A percentile compares a stretch with the other conserved stretches of the same genome.
These are phyloP conservation scores for Paecilomyces variotii DNA, from an alignment of 2,329 filamentous ascomycete genomes.

Conservation along the genomic window DNA sequence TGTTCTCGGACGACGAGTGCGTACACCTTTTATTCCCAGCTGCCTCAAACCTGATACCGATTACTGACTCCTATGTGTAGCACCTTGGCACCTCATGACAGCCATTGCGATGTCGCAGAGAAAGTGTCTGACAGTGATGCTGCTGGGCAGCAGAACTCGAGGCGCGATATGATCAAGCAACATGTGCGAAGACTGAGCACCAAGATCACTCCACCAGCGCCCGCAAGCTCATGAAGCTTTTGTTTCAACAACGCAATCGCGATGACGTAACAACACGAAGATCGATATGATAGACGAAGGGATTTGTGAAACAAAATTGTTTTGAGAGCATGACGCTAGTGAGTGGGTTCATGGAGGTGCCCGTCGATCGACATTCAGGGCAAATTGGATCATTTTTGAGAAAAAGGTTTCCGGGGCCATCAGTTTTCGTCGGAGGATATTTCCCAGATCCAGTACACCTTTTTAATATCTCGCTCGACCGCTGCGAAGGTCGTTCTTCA, in stretches of 20 bases:
- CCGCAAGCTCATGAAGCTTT: conserved; percentile 10
- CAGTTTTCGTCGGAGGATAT: conserved; percentile 8
- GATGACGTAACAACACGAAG: not conserved
- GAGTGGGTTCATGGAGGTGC: not conserved
- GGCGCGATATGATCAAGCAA: conserved; percentile 11
- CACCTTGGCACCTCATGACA: conserved; percentile 25
- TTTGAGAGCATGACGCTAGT: not conserved
- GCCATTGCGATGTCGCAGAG: conserved; percentile 11
- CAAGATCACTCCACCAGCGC: conserved; percentile 13
- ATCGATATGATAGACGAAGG: not conserved
- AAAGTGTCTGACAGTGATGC: conserved; percentile 9
- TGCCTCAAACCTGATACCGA: not conserved
- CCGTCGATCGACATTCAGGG: not conserved
- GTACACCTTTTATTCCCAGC: conserved; percentile 12
- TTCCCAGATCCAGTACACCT: conserved; percentile 5
- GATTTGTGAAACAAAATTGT: not conserved
- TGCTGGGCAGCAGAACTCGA: conserved; percentile 5
- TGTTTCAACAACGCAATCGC: not conserved
- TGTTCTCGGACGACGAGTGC: conserved; percentile 32
- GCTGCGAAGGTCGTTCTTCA: not conserved
- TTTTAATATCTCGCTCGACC: conserved; percentile 1
- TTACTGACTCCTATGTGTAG: conserved; percentile 23
- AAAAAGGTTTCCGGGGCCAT: not conserved
- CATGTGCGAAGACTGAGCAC: conserved; percentile 23
- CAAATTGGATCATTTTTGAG: not conserved